Base-by-base conservation (phyloP, 2,329 filamentous ascomycete genomes). In the Colletotrichum tropicale region DNA sequence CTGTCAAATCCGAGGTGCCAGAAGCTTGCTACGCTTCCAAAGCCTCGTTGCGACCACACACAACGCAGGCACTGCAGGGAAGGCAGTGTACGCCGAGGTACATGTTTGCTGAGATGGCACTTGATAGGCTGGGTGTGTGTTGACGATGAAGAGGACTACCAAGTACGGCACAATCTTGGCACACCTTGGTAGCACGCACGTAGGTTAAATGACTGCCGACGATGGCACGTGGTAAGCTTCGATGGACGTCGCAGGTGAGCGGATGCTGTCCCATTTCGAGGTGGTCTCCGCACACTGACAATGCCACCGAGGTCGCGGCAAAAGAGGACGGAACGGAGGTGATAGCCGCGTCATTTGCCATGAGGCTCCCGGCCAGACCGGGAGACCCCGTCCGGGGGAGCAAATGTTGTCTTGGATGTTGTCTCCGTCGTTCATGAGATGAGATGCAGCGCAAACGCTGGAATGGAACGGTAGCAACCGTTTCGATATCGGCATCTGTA, bases 281-380 rank as follows among this genome's bases (percentile, higher is more conserved):
- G 72, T 43, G 52, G 72, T 71, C 72, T 60, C 55, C 55, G 72
- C 8, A 52, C 26, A 16, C 32, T 67, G 68, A 21, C 16, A n/a
- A n/a, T n/a, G 32, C 28, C 24, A 60, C 60, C 24, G 66, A 43
- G 61, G 62, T 55, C 30, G 68, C 55, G 62, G 61, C 15, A 66
- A 55, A 28, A 15, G 16, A 52, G 26, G 12, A 15, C 32, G 18
- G 12, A 18, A 65, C 24, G 32, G 55, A 28, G 15, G n/a, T 34
- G 28, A 72, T 72, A 75, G 72, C 72, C 72, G 72, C 72, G 62
- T 67, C 69, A 58, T 34, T 66, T 24, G 36, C 68, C 62, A 56
- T 34, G 30, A 67, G 62, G 24, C 60, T 71, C 69, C 32, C 10
- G 30, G 8, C 24, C 21, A 55, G 36, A 32, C 61, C 52, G 15